phyloP scores from a whole-genome alignment of 192 early-diverging fungal genomes.

The Backusella luteola region DNA sequence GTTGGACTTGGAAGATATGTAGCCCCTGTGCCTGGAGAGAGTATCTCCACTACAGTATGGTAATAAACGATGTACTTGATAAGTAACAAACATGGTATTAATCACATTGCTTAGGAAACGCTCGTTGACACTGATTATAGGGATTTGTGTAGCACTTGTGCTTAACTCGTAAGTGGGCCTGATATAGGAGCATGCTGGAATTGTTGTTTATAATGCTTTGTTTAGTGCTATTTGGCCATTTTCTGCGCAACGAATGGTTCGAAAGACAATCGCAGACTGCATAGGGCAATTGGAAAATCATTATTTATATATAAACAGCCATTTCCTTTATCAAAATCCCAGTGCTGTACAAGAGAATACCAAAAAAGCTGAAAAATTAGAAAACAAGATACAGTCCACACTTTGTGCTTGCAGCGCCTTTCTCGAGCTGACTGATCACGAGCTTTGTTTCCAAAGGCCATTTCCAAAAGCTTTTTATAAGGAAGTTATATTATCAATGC shows the following conservation, averaged over 20 bases:
- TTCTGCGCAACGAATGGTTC: slow-evolving; percentile 67
- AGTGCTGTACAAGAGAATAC: slow-evolving; percentile 23
- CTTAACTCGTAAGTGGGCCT: slow-evolving; percentile 34
- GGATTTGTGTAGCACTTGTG: slow-evolving; percentile 54
- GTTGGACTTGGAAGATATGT: slow-evolving; percentile 23
- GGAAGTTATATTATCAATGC: slow-evolving; percentile 66
- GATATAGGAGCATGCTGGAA: too few species aligned
- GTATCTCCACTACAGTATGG: slow-evolving; percentile 25
- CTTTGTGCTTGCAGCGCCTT: slow-evolving; percentile 35
- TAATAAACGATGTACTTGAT: background rate
- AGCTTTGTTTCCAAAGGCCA: slow-evolving; percentile 69
- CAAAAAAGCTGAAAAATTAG: slow-evolving; percentile 22
- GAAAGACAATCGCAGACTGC: slow-evolving; percentile 43
- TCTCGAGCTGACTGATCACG: slow-evolving; percentile 61
- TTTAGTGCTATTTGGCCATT: slow-evolving; percentile 64
- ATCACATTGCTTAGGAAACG: slow-evolving; percentile 33
- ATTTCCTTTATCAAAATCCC: slow-evolving; percentile 54
- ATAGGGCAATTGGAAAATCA: slow-evolving; percentile 53
- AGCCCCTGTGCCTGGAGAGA: slow-evolving; percentile 24
- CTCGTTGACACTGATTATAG: slow-evolving; percentile 53
- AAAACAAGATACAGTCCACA: slow-evolving; percentile 18
- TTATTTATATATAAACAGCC: slow-evolving; percentile 64
- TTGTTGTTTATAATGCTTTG: background rate
- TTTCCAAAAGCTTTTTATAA: slow-evolving; percentile 65
- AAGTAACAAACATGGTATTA: background rate